A percentile compares a stretch with the other conserved stretches of the same genome.
Evolutionary conservation across 2,329 filamentous ascomycete genomes (phyloP).

Genomic region (Xenosphaeropsis pyriputrescens): DNA sequence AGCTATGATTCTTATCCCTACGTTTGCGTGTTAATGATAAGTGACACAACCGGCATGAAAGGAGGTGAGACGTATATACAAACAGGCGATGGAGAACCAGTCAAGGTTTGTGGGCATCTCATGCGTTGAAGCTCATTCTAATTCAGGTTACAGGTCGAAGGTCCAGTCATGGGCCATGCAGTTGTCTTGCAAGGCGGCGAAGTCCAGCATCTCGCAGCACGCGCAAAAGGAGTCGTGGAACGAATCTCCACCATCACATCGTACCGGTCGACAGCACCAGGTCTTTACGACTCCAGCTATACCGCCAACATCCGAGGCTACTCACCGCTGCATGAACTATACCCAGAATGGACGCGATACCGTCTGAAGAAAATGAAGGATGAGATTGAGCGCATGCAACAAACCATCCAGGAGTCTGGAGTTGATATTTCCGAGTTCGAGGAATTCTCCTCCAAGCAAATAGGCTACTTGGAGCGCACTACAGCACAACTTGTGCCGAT

Average conservation of each 20-base stretch:
- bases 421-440: constrained; percentile 1
- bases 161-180: constrained; percentile 15
- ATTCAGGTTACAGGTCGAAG: constrained; percentile 4
- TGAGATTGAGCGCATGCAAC: constrained; percentile 1
- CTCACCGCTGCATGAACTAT: constrained; percentile 7
- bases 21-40: constrained; percentile 29
- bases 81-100: constrained; percentile 25
- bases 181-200: constrained; percentile 24
- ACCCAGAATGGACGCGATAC: constrained; percentile 10
- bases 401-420: background rate
- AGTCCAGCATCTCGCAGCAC: constrained; percentile 21
- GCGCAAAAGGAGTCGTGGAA: constrained; percentile 19
- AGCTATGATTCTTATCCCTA: constrained; percentile 26
- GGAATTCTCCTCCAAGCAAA: constrained; percentile 1
- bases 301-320: constrained; percentile 12
- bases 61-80: constrained; percentile 39
- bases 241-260: constrained; percentile 25
- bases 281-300: constrained; percentile 10
- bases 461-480: constrained; percentile 2
- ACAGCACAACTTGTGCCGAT: constrained; percentile 1
- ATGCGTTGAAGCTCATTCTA: background rate
- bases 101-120: constrained; percentile 16
- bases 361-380: constrained; percentile 8
- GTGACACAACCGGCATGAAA: constrained; percentile 24
- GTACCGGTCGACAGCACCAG: constrained; percentile 16